These are phyloP conservation scores for Elongisporangium undulatum DNA, from an alignment of 352 stramenopile genomes.

Conservation along the genomic window DNA sequence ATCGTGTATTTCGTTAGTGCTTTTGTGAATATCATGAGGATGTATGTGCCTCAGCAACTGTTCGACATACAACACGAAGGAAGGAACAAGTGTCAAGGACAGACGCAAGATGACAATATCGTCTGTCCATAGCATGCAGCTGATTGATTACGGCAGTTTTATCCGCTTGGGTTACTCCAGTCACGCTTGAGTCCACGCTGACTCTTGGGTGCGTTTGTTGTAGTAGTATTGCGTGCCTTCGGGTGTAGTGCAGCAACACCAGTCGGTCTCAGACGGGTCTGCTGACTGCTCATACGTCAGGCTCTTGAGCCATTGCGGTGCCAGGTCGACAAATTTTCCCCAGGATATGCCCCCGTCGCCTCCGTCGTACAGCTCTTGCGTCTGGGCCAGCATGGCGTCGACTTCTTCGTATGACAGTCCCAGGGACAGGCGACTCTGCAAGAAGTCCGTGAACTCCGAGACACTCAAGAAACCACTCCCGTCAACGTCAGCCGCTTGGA, in stretches of 20 bases:
- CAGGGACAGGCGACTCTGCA: conserved; percentile 13
- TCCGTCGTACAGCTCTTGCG: conserved; percentile 6
- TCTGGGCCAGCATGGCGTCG: conserved; percentile 9
- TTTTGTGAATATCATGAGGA: too few species aligned
- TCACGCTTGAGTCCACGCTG: conserved; percentile 5
- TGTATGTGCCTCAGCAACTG: background rate
- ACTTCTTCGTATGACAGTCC: conserved; percentile 17
- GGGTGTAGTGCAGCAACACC: conserved; percentile 12
- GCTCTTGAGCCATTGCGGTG: conserved; percentile 16
- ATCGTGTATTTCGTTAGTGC: background rate
- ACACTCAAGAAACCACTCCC: conserved; percentile 16
- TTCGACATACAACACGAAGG: background rate
- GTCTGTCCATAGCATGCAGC: background rate
- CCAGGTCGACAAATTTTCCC: conserved; percentile 16
- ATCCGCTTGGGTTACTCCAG: background rate
- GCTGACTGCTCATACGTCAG: conserved; percentile 8
- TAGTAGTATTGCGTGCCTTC: conserved; percentile 23
- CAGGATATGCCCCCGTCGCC: conserved; percentile 15
- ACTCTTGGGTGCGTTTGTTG: conserved; percentile 28
- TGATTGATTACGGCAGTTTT: background rate
- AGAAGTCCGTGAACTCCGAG: conserved; percentile 14
- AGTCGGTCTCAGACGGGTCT: conserved; percentile 10
- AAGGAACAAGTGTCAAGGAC: background rate
- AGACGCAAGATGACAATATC: background rate
- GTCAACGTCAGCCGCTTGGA: conserved; percentile 17